Evolutionary conservation across 1,284 basidiomycete genomes (phyloP).

Genomic region (Ceratobasidium sp.): DNA sequence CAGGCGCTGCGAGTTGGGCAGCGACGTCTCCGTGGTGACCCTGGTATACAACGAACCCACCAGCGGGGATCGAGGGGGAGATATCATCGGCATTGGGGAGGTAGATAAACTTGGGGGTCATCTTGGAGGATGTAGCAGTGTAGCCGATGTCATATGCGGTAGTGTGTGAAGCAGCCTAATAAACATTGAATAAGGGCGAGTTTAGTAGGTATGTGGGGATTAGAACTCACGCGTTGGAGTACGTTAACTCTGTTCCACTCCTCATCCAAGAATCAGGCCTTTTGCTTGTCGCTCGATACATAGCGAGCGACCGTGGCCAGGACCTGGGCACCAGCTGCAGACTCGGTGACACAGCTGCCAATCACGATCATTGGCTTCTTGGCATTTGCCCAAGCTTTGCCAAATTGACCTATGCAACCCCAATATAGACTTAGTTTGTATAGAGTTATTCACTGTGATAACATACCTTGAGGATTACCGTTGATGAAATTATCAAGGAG

Average conservation of each 20-base stretch:
- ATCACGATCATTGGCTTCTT: conserved; percentile 96
- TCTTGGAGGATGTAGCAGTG: conserved; percentile 78
- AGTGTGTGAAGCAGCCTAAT: conserved; percentile 85
- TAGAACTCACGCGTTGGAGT: conserved; percentile 82
- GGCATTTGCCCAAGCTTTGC: conserved; percentile 88
- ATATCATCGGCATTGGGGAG: conserved; percentile 97
- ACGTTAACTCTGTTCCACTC: conserved; percentile 98
- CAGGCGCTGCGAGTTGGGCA: conserved; percentile 95
- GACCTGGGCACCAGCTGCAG: conserved; percentile 85
- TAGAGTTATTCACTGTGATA: conserved; percentile 42
- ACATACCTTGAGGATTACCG: conserved; percentile 65
- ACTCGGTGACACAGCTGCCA: conserved; percentile 89
- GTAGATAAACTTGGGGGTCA: conserved; percentile 96
- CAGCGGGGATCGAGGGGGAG: conserved; percentile 88
- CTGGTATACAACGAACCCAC: conserved; percentile 99
- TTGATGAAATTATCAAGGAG: conserved; percentile 84
- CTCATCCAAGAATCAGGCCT: conserved; percentile 73
- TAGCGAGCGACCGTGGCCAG: conserved; percentile 85
- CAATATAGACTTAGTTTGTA: too few relatives aligned
- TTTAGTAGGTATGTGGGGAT: not conserved
- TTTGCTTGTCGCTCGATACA: conserved; percentile 81
- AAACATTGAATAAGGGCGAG: conserved; percentile 19
- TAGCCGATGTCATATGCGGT: conserved; percentile 97
- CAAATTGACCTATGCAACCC: conserved; percentile 67
- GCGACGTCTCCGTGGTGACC: conserved; percentile 99